These are phyloP conservation scores for Xylariaceae sp. DNA, from an alignment of 2,329 filamentous ascomycete species.

Conservation along the genomic window DNA sequence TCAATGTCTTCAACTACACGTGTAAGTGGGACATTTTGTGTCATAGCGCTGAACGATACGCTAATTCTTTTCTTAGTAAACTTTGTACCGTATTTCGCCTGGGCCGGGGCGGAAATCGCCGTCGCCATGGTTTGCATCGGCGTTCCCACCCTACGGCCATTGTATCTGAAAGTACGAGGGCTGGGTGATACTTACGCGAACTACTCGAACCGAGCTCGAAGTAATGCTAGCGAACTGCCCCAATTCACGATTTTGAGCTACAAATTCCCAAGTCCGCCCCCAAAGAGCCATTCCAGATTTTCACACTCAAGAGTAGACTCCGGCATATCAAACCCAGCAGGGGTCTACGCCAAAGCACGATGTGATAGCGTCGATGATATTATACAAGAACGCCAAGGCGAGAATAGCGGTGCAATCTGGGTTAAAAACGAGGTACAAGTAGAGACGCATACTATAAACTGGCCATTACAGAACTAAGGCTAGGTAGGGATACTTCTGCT, in stretches of 20 bases:
- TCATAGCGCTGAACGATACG: not conserved
- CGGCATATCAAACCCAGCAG: slow-evolving; percentile 25
- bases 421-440: slow-evolving; percentile 36
- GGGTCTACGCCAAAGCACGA: slow-evolving; percentile 23
- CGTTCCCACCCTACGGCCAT: slow-evolving; percentile 31
- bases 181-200: slow-evolving; percentile 24
- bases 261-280: slow-evolving; percentile 11
- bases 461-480: slow-evolving; percentile 30
- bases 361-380: slow-evolving; percentile 40
- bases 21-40: slow-evolving; percentile 17
- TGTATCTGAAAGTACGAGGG: slow-evolving; percentile 33
- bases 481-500: not conserved
- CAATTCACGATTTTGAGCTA: slow-evolving; percentile 32
- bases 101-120: slow-evolving; percentile 36
- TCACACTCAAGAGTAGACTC: slow-evolving; percentile 25
- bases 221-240: slow-evolving; percentile 29
- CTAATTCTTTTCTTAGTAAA: slow-evolving; percentile 25
- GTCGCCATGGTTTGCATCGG: slow-evolving; percentile 35
- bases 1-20: slow-evolving; percentile 35
- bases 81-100: slow-evolving; percentile 36
- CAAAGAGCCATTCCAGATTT: slow-evolving; percentile 27
- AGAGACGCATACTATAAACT: slow-evolving; percentile 29
- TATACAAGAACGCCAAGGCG: slow-evolving; percentile 32
- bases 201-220: slow-evolving; percentile 21
- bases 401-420: slow-evolving; percentile 33